Percentiles rank a stretch among this genome's conserved stretches.
Evolutionary conservation across 257 asterid species (phyloP).

Genomic region (Lithospermum erythrorhizon): DNA sequence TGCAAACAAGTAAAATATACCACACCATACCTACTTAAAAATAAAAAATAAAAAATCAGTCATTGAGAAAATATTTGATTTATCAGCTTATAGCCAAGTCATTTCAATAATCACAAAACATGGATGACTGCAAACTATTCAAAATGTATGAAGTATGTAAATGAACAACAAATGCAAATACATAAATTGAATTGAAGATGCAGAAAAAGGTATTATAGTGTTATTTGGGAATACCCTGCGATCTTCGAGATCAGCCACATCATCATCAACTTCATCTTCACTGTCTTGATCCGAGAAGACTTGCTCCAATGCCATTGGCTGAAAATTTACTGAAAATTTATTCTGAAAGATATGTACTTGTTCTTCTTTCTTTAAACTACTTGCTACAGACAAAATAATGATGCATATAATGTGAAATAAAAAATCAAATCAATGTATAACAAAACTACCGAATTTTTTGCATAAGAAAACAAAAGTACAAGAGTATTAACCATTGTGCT

Average conservation of each 20-base stretch:
- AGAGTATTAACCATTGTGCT: too few species aligned
- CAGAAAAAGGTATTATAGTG: neutral
- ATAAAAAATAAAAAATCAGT: too few species aligned
- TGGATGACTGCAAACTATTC: neutral
- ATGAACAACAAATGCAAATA: neutral
- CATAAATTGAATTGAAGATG: neutral
- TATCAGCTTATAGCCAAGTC: too few species aligned
- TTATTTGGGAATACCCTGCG: conserved; percentile 51
- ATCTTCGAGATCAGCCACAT: conserved; percentile 98
- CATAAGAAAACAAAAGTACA: too few species aligned
- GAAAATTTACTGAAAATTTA: conserved; percentile 12
- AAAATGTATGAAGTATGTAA: neutral
- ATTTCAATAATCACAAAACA: too few species aligned
- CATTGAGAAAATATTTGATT: too few species aligned
- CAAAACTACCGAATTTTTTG: too few species aligned
- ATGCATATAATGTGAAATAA: too few species aligned
- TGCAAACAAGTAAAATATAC: too few species aligned
- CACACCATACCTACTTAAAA: too few species aligned
- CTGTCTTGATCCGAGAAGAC: conserved; percentile 91
- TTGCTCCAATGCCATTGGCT: conserved; percentile 98
- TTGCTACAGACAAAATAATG: neutral
- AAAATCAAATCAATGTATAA: too few species aligned
- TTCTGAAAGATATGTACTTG: conserved; percentile 10
- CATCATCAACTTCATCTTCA: conserved; percentile 99
- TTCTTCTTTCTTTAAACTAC: neutral